A percentile compares a stretch with the other conserved stretches of the same genome.
phyloP scores from a whole-genome alignment of 2,329 filamentous ascomycete species.

The Fusarium sp. region DNA sequence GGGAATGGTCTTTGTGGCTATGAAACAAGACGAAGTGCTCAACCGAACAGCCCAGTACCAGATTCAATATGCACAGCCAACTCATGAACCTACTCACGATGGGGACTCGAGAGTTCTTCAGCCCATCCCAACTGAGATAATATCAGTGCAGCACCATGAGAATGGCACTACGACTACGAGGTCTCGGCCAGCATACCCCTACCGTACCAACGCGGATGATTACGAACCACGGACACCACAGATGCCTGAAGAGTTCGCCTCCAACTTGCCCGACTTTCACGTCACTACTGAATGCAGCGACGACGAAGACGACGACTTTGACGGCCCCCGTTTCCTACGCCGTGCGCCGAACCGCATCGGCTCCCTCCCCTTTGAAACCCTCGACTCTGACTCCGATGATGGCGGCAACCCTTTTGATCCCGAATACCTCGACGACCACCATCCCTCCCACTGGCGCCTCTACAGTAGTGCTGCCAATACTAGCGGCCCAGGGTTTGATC shows the following conservation, averaged over 20 bases:
- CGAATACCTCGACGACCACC: constrained; percentile 42
- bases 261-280: constrained; percentile 58
- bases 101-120: constrained; percentile 30
- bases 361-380: constrained; percentile 63
- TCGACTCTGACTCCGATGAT: constrained; percentile 50
- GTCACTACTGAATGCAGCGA: constrained; percentile 70
- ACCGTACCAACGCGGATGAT: constrained; percentile 53
- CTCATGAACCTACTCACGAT: constrained; percentile 29
- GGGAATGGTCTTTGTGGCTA: constrained; percentile 91
- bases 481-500: constrained; percentile 23
- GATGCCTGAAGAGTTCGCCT: constrained; percentile 65
- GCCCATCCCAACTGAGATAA: constrained; percentile 48
- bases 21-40: constrained; percentile 81
- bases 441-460: constrained; percentile 37
- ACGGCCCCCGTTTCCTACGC: constrained; percentile 43
- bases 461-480: constrained; percentile 31
- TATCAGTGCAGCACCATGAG: constrained; percentile 63
- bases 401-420: constrained; percentile 40
- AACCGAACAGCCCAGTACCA: constrained; percentile 78
- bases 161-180: constrained; percentile 60
- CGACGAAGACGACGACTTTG: constrained; percentile 59
- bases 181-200: constrained; percentile 55
- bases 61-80: constrained; percentile 66
- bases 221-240: constrained; percentile 60
- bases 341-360: constrained; percentile 63